Conservation (phyloP, 2,329 filamentous ascomycete genomes). For the Calonectria leucothoes region DNA sequence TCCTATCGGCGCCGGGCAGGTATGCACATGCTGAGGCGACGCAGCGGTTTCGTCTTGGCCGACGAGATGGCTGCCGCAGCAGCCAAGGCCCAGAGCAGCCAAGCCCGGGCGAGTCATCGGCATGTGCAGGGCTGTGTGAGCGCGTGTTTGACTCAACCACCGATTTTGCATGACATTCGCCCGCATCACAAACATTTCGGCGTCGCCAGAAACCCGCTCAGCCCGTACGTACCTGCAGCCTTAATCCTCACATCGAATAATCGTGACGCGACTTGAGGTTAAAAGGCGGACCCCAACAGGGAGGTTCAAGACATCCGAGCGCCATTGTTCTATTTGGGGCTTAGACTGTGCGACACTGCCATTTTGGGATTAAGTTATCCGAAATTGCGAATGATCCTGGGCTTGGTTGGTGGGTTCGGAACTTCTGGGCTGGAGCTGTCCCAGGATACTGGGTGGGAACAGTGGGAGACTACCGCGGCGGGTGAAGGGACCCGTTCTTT, state of each 20-base stretch:
- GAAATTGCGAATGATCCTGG: conserved; percentile 1
- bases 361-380: conserved; percentile 11
- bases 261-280: conserved; percentile 5
- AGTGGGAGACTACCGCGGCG: neutral
- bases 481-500: neutral
- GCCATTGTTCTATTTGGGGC: conserved; percentile 2
- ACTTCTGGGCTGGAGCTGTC: neutral
- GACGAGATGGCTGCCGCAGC: neutral
- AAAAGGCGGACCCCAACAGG: conserved; percentile 21
- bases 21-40: neutral
- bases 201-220: neutral
- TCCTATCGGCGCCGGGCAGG: neutral
- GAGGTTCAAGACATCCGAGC: conserved; percentile 16
- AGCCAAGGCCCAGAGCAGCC: conserved; percentile 4
- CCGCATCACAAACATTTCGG: neutral
- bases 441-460: conserved; percentile 14
- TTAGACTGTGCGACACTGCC: conserved; percentile 10
- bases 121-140: neutral
- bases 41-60: neutral
- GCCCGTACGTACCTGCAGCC: conserved; percentile 18
- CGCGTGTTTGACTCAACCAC: conserved; percentile 1
- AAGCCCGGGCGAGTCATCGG: conserved; percentile 14
- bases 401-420: conserved; percentile 10
- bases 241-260: conserved; percentile 11
- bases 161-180: neutral